Evolutionary conservation across 176 grass and related monocot genomes (phyloP).

Genomic region (Zoysia japonica): DNA sequence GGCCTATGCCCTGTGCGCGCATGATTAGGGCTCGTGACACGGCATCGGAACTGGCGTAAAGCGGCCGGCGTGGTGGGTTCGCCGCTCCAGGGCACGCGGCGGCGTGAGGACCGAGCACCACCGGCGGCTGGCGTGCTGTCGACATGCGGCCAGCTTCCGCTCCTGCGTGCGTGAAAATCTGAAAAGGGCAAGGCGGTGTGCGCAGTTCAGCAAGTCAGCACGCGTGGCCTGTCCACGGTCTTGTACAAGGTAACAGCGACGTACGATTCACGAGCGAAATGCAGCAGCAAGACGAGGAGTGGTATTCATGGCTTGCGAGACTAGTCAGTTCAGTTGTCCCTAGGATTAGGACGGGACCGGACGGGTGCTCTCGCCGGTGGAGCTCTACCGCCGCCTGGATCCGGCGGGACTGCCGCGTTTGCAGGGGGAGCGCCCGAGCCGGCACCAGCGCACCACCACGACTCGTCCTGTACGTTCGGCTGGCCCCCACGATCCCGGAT

Average conservation of each 20-base stretch:
- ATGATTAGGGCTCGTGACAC: slow-evolving; percentile 24
- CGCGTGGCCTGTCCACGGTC: not conserved
- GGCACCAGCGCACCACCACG: not conserved
- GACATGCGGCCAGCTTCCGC: too few species aligned
- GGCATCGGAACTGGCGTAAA: slow-evolving; percentile 33
- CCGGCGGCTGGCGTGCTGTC: too few species aligned
- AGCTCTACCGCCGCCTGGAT: not conserved
- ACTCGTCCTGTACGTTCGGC: not conserved
- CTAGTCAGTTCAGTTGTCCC: too few species aligned
- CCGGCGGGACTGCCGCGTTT: slow-evolving; percentile 6
- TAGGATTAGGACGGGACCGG: not conserved
- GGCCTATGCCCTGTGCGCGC: not conserved
- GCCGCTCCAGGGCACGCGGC: not conserved
- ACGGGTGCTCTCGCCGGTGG: not conserved
- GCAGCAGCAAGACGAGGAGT: too few species aligned
- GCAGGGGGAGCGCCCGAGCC: slow-evolving; percentile 28
- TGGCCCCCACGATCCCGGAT: slow-evolving; percentile 28
- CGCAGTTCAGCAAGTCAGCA: not conserved
- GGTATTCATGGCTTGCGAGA: too few species aligned
- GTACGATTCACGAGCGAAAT: not conserved
- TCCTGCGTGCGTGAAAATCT: slow-evolving; percentile 4
- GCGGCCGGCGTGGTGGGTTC: not conserved
- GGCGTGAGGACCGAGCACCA: not conserved
- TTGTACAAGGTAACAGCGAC: not conserved
- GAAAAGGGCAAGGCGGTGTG: not conserved